Conservation (phyloP, 805 yeast species). For the Wickerhamiella dianesei region DNA sequence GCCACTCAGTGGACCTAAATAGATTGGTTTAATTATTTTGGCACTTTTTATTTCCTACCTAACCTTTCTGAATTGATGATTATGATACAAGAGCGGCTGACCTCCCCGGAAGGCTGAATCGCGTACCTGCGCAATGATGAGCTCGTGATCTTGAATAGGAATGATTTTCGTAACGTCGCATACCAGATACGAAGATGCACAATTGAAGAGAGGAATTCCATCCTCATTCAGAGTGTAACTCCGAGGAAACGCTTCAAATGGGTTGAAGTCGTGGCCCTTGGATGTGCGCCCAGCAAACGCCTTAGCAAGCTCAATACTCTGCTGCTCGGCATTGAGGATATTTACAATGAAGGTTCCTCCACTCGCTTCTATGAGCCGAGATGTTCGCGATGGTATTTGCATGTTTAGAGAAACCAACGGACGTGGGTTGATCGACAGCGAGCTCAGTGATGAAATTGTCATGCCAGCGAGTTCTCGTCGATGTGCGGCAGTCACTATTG, state of each 20-base stretch:
- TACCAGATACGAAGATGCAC: constrained; percentile 20
- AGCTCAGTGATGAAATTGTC: constrained; percentile 76
- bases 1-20: constrained; percentile 2
- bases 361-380: constrained; percentile 43
- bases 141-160: constrained; percentile 71
- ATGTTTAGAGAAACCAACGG: constrained; percentile 78
- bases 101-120: background rate
- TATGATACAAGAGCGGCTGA: constrained; percentile 1
- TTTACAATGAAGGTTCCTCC: constrained; percentile 49
- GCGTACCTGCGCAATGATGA: constrained; percentile 72
- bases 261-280: constrained; percentile 26
- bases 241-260: constrained; percentile 22
- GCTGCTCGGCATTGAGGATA: constrained; percentile 46
- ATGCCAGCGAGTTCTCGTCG: constrained; percentile 41
- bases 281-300: constrained; percentile 42
- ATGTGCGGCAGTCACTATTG: constrained; percentile 45
- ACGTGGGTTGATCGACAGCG: constrained; percentile 61
- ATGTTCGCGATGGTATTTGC: constrained; percentile 75
- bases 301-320: constrained; percentile 47
- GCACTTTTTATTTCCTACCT: background rate
- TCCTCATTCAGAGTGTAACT: background rate
- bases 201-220: constrained; percentile 20
- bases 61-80: background rate
- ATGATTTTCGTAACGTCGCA: constrained; percentile 19
- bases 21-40: background rate